These are phyloP conservation scores for Nasturtium officinale DNA, from an alignment of 345 rosid species.

Conservation along the genomic window DNA sequence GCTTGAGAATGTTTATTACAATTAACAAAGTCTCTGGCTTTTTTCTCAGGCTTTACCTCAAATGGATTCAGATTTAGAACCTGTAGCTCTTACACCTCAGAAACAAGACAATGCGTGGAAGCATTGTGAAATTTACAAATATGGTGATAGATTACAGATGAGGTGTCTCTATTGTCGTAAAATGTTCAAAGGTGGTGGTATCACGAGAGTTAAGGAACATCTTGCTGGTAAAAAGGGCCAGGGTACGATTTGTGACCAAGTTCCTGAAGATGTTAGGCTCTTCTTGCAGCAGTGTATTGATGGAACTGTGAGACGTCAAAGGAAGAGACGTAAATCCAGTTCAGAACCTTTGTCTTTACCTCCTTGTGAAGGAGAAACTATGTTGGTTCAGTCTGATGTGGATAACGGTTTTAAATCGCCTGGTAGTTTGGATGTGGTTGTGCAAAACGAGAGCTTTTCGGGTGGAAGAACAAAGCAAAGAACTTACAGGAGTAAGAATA, in stretches of 20 bases:
- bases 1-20: neutral
- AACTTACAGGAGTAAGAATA: constrained; percentile 44
- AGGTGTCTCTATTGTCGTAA: constrained; percentile 75
- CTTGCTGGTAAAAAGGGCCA: constrained; percentile 88
- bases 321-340: constrained; percentile 62
- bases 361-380: constrained; percentile 42
- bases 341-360: constrained; percentile 49
- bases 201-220: constrained; percentile 91
- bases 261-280: constrained; percentile 63
- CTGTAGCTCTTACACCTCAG: constrained; percentile 64
- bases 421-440: constrained; percentile 9
- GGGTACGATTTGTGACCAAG: constrained; percentile 70
- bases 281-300: constrained; percentile 69
- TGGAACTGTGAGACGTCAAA: constrained; percentile 65
- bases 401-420: constrained; percentile 30
- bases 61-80: constrained; percentile 51
- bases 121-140: constrained; percentile 76
- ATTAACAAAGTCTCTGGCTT: constrained; percentile 17
- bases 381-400: constrained; percentile 49
- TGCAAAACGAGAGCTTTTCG: constrained; percentile 28
- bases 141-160: constrained; percentile 74
- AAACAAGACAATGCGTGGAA: constrained; percentile 94
- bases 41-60: neutral
- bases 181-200: constrained; percentile 91
- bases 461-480: constrained; percentile 35